phyloP scores from a whole-genome alignment of 208 protist genomes.

The Trypanosomatidae sp. region DNA sequence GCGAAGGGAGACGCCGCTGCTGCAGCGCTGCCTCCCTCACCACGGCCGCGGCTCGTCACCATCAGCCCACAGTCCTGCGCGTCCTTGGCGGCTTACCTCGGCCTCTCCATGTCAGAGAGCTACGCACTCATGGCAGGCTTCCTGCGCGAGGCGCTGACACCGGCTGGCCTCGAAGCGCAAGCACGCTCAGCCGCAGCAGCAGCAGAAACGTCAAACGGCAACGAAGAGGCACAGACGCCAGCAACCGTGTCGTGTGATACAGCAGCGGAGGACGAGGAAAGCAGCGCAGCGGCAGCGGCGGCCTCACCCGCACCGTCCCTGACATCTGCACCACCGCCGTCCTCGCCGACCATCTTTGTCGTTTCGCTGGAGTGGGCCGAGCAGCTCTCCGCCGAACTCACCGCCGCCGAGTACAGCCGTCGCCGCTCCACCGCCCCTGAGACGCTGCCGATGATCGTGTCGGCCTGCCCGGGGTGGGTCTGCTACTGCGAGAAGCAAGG shows the following conservation, averaged over 20 bases:
- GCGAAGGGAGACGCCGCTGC: not conserved
- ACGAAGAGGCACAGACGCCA: not conserved
- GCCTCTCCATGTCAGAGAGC: slow-evolving; percentile 31
- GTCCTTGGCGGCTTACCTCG: slow-evolving; percentile 89
- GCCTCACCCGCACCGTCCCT: too few species aligned
- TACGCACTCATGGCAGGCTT: slow-evolving; percentile 72
- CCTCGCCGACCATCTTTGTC: slow-evolving; percentile 40
- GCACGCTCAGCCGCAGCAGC: too few species aligned
- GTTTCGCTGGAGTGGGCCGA: slow-evolving; percentile 79
- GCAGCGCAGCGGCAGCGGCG: too few species aligned
- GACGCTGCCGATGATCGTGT: slow-evolving; percentile 92
- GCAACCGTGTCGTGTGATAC: too few species aligned
- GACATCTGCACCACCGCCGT: not conserved
- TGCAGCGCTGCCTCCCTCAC: too few species aligned
- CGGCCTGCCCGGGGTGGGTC: slow-evolving; percentile 96
- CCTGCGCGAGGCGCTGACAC: slow-evolving; percentile 37
- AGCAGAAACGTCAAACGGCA: too few species aligned
- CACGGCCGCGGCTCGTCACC: slow-evolving; percentile 82
- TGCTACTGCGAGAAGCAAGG: slow-evolving; percentile 99
- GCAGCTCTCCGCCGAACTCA: slow-evolving; percentile 72
- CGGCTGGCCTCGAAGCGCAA: not conserved
- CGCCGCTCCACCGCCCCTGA: slow-evolving; percentile 1
- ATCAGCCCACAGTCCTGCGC: slow-evolving; percentile 93
- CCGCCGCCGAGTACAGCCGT: slow-evolving; percentile 72
- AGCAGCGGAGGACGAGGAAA: too few species aligned